These are phyloP conservation scores for Blastosporella zonata DNA, from an alignment of 1,284 basidiomycete genomes.

Conservation along the genomic window DNA sequence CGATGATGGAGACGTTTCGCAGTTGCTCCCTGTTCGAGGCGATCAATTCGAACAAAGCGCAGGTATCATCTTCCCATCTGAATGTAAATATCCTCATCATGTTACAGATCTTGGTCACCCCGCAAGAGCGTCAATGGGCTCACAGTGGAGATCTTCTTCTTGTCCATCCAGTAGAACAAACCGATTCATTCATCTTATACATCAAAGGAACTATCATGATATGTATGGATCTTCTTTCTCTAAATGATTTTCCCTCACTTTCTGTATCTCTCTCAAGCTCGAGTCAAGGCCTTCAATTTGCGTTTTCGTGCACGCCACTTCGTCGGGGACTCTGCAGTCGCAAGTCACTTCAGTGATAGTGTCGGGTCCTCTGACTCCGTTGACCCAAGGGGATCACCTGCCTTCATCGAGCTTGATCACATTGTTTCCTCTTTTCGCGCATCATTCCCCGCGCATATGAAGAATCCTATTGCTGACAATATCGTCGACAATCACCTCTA, in stretches of 20 bases:
- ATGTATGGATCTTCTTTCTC: conserved; percentile 31
- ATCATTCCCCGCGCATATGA: conserved; percentile 57
- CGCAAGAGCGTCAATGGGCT: conserved; percentile 66
- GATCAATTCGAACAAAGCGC: conserved; percentile 63
- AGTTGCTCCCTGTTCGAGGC: conserved; percentile 61
- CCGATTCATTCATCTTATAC: conserved; percentile 73
- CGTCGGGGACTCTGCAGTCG: conserved; percentile 47
- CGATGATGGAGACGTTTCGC: conserved; percentile 69
- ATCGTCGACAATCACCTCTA: conserved; percentile 67
- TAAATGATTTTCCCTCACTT: not conserved
- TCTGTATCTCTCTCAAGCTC: conserved; percentile 33
- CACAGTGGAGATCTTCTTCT: conserved; percentile 57
- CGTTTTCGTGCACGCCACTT: conserved; percentile 61
- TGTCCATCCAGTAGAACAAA: conserved; percentile 57
- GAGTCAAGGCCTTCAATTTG: conserved; percentile 69
- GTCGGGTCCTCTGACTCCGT: conserved; percentile 35
- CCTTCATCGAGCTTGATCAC: conserved; percentile 65
- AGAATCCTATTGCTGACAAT: conserved; percentile 52
- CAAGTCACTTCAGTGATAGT: conserved; percentile 29
- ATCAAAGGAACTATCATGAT: conserved; percentile 67
- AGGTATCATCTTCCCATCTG: conserved; percentile 23
- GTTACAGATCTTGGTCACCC: conserved; percentile 47
- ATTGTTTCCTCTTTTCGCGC: conserved; percentile 53
- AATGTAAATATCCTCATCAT: conserved; percentile 14
- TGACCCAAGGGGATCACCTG: conserved; percentile 56